Evolutionary conservation across 2,329 filamentous ascomycete species (phyloP), one percentile per base, ranked within the genome.

Genomic region (Cladophialophora chaetospira): DNA sequence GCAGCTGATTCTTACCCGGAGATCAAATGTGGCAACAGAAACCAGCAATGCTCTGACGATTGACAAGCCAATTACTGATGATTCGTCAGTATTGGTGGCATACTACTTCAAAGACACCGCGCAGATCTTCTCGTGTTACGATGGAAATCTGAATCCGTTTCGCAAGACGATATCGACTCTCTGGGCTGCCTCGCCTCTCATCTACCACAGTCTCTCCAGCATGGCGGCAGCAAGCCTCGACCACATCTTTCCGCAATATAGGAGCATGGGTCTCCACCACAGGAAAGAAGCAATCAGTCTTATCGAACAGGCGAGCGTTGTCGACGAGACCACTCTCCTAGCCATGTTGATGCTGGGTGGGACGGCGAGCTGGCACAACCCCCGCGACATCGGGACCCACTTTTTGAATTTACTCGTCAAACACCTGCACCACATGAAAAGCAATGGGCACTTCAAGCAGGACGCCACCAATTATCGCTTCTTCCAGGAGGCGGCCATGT

Each of bases 51-150:
- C n/a, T n/a, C n/a, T n/a, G n/a, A n/a, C n/a, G n/a, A n/a, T n/a
- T n/a, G n/a, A n/a, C n/a, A n/a, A 13, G 31, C 29, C 3, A 10
- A 6, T 11, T 17, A 46, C 10, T 46, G 79, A 82, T 44, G 72
- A 78, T 15, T 78, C 80, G 3, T 83, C 80, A 44, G 77, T 81
- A 43, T 71, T 86, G 13, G 79, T 86, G 8, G 82, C 85, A 45
- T 83, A 86, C 63, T 86, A 86, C 63, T 86, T 86, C 71, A 81
- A 81, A 63, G 81, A 85, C 57, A 82, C 85, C 2, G 84, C 82
- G 46, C 78, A 76, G 3, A 70, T 86, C 8, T 86, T 84, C 67
- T 86, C 83, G n/a, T 84, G 80, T 57, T 87, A 84, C 63, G 84
- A 86, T 67, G 84, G 82, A 17, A 73, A 77, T 10, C 75, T 84